phyloP scores from a whole-genome alignment of 345 rosid genomes.

The Eutrema japonicum region DNA sequence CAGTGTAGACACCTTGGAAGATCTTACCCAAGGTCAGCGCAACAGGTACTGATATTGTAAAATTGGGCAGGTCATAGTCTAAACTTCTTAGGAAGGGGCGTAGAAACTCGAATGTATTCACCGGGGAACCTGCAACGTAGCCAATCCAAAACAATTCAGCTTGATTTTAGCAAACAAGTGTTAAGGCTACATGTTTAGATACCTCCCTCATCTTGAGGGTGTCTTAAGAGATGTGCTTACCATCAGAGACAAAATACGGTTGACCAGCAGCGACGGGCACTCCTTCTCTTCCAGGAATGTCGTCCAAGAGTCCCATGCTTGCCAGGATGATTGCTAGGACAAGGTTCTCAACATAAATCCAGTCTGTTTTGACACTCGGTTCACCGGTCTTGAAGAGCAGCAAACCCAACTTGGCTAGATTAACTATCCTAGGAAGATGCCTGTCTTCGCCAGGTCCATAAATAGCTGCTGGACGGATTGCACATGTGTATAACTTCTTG shows the following conservation, averaged over 20 bases:
- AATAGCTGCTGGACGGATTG: conserved; percentile 90
- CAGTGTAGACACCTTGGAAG: conserved; percentile 60
- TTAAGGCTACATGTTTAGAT: neutral
- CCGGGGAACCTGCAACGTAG: conserved; percentile 66
- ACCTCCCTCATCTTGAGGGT: neutral
- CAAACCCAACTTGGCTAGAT: conserved; percentile 71
- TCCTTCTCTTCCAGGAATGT: conserved; percentile 74
- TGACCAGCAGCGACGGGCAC: conserved; percentile 86
- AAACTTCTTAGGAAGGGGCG: conserved; percentile 67
- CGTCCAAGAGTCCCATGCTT: conserved; percentile 90
- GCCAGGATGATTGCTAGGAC: conserved; percentile 78
- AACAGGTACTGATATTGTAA: conserved; percentile 55
- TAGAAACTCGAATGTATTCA: conserved; percentile 86
- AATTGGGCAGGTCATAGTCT: conserved; percentile 72
- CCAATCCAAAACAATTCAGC: neutral
- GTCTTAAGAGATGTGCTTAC: conserved; percentile 47
- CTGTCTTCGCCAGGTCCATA: conserved; percentile 97
- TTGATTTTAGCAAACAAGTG: neutral
- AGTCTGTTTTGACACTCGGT: conserved; percentile 74
- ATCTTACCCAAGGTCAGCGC: conserved; percentile 66
- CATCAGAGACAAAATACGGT: conserved; percentile 93
- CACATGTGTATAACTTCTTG: conserved; percentile 71
- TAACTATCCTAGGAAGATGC: conserved; percentile 84
- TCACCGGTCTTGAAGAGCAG: conserved; percentile 66
- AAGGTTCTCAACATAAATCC: conserved; percentile 89